Evolutionary conservation across 2,329 filamentous ascomycete genomes (phyloP), one percentile per base, ranked within the genome.

Genomic region (Phialophora chinensis): DNA sequence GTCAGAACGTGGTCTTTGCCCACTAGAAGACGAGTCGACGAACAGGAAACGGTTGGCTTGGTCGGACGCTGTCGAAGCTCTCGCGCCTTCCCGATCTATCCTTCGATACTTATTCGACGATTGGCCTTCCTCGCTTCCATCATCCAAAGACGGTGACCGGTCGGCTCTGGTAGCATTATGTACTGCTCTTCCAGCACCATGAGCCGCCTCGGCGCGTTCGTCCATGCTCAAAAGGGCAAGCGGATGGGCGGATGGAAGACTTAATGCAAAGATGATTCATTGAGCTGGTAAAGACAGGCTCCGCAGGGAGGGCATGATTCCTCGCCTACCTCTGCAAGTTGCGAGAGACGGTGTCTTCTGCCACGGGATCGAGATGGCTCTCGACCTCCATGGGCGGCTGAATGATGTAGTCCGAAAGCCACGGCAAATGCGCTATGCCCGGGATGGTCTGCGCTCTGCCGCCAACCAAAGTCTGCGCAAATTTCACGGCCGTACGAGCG

Each of bases 191-290:
- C 20, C 53, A 58, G 42, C 23, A 59, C 11, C 59, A n/a, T 62
- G 53, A 17, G 25, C 52, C 27, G 64, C 27, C 38, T 49, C 44
- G 29, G 42, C 29, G 25, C 60, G 38, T 55, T 66, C 57, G 62
- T 62, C 64, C 64, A 66, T 66, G 42, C 64, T 66, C 52, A 54
- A 66, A 62, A n/a, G 53, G 64, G 64, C 54, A 62, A 66, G 38
- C 50, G 35, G 52, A 50, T 25, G 55, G 27, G 44, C 25, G 54
- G 23, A 27, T 33, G 42, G 55, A 47, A 23, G 33, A 52, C 53
- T 25, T 55, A 42, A 66, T 53, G 59, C 59, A 66, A 23, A 59
- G 27, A 42, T 54, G 42, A 66, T 62, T 62, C 64, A 59, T 66
- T 44, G 59, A 66, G 53, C 54, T 49, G 44, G 33, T 53, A 53